Percentiles rank a stretch among this genome's conserved stretches.
Conservation (phyloP, 139 green algal genomes). For the Pleodorina starrii region DNA sequence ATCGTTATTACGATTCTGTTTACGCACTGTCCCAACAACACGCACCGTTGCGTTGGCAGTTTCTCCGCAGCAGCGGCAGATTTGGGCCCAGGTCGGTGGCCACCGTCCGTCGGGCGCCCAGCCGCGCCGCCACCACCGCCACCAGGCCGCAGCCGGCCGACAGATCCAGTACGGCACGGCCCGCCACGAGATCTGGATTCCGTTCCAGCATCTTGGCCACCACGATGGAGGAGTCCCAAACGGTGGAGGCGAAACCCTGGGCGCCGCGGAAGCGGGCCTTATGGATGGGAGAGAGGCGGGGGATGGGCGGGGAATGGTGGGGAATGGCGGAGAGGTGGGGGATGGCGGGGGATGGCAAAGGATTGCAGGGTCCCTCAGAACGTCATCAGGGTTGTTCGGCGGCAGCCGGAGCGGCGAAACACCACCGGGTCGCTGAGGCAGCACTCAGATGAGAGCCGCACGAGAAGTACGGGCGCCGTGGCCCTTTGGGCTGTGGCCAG, state of each 20-base stretch:
- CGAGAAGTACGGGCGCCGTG: no score
- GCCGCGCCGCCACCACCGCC: slow-evolving; percentile 51
- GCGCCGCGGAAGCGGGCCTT: slow-evolving; percentile 32
- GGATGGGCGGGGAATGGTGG: not conserved
- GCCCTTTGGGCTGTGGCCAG: no score
- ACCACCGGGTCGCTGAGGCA: no score
- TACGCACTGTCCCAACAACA: no score
- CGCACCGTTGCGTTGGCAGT: slow-evolving; percentile 70
- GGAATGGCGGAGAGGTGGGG: not conserved
- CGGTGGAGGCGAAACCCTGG: slow-evolving; percentile 80
- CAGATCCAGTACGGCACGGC: slow-evolving; percentile 71
- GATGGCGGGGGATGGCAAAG: not conserved
- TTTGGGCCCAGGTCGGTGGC: slow-evolving; percentile 77
- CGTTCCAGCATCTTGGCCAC: slow-evolving; percentile 72
- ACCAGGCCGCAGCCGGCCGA: slow-evolving; percentile 78
- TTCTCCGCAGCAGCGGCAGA: slow-evolving; percentile 71
- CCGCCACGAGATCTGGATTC: not conserved
- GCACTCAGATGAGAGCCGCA: no score
- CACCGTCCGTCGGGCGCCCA: slow-evolving; percentile 41
- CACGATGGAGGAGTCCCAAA: slow-evolving; percentile 84
- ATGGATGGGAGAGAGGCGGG: not conserved
- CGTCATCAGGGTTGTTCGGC: no score
- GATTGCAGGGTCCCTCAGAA: no score
- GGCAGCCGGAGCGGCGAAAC: no score
- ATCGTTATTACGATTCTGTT: no score